Percentiles rank a stretch among this genome's conserved stretches.
Evolutionary conservation across 1,284 basidiomycete genomes (phyloP).

Genomic region (Boletus calvinii): DNA sequence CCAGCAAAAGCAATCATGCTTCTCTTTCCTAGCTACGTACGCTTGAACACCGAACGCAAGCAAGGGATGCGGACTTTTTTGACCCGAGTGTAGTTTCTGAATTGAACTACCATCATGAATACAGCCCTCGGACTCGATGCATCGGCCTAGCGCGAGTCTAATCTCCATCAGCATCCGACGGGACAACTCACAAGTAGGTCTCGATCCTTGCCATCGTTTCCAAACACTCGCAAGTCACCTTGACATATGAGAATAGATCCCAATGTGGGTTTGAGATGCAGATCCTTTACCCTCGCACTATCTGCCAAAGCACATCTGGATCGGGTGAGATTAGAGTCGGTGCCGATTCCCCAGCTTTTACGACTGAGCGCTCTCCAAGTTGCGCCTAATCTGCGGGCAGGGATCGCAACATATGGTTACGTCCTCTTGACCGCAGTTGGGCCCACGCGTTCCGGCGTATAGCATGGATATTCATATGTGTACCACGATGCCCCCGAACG

Average conservation of each 20-base stretch:
- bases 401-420: not conserved
- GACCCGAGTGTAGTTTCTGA: not conserved
- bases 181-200: not conserved
- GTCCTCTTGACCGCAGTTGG: not conserved
- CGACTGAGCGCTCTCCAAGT: not conserved
- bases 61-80: not conserved
- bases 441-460: not conserved
- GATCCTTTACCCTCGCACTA: not conserved
- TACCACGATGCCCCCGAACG: too few relatives aligned
- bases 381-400: not conserved
- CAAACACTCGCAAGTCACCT: not conserved
- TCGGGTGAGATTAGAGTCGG: not conserved
- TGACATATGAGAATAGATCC: not conserved
- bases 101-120: not conserved
- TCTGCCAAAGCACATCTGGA: not conserved
- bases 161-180: not conserved
- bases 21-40: too few relatives aligned
- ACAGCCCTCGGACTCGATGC: not conserved
- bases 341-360: not conserved
- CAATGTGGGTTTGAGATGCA: not conserved
- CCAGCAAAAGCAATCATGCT: too few relatives aligned
- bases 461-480: not conserved
- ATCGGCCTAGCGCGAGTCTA: not conserved
- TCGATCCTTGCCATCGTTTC: not conserved
- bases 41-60: not conserved